Evolutionary conservation across 2,329 filamentous ascomycete genomes (phyloP).

Genomic region (Cordyceps farinosa): DNA sequence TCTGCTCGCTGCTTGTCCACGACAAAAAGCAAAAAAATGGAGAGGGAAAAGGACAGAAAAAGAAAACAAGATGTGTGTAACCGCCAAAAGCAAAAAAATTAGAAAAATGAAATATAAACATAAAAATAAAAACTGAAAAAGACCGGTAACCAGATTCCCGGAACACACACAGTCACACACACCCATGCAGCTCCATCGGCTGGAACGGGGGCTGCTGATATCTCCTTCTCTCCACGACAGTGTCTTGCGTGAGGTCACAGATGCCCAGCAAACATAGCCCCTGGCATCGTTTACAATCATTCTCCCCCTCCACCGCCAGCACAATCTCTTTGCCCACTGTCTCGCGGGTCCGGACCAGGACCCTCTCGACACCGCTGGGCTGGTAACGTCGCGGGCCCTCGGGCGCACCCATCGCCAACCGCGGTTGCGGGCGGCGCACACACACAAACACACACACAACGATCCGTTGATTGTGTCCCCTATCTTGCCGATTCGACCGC

Average conservation of each 20-base stretch:
- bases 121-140: background rate
- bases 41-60: background rate
- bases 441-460: too few species aligned
- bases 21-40: background rate
- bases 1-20: too few species aligned
- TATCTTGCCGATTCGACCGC: too few species aligned
- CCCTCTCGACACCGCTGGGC: background rate
- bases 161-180: background rate
- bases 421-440: too few species aligned
- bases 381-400: background rate
- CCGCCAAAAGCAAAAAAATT: background rate
- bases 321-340: background rate
- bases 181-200: background rate
- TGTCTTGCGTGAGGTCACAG: too few species aligned
- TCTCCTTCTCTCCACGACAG: background rate
- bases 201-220: background rate
- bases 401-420: too few species aligned
- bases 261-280: background rate
- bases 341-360: background rate
- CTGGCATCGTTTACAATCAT: background rate
- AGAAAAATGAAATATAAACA: background rate
- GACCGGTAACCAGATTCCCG: conserved; percentile 1
- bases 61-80: background rate
- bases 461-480: too few species aligned
- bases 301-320: background rate